These are phyloP conservation scores for Papiliotrema flavescens DNA, from an alignment of 1,284 basidiomycete genomes.

Conservation along the genomic window DNA sequence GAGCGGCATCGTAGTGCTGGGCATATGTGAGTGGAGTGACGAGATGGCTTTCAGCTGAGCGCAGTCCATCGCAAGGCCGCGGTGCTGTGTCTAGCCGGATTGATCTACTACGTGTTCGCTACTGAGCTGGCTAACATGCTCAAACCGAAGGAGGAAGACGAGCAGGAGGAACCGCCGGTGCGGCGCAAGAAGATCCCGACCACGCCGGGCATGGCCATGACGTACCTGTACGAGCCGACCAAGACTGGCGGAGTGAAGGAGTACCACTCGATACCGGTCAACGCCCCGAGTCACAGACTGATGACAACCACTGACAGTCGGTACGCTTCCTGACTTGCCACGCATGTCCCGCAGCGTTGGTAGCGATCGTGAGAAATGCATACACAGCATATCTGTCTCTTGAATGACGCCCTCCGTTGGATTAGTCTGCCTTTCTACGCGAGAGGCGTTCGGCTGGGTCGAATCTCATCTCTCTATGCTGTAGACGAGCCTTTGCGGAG, in stretches of 20 bases:
- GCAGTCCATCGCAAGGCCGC: slow-evolving; percentile 27
- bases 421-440: too few relatives aligned
- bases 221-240: slow-evolving; percentile 34
- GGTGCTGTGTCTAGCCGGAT: slow-evolving; percentile 24
- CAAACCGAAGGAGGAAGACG: slow-evolving; percentile 15
- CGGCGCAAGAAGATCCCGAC: slow-evolving; percentile 24
- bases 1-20: slow-evolving; percentile 25
- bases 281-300: slow-evolving; percentile 30
- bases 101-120: slow-evolving; percentile 34
- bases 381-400: too few relatives aligned
- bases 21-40: slow-evolving; percentile 30
- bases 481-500: too few relatives aligned
- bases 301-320: slow-evolving; percentile 29
- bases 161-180: slow-evolving; percentile 22
- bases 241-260: slow-evolving; percentile 15
- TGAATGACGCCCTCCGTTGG: too few relatives aligned
- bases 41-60: background rate
- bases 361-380: too few relatives aligned
- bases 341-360: too few relatives aligned
- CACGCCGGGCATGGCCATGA: slow-evolving; percentile 38
- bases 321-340: slow-evolving; percentile 33
- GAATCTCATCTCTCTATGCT: too few relatives aligned
- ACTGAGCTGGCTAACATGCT: slow-evolving; percentile 24
- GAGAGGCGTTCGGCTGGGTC: too few relatives aligned
- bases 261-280: slow-evolving; percentile 25